These are phyloP conservation scores for Trichoderma aggressivum DNA, from an alignment of 2,329 filamentous ascomycete genomes.

Conservation along the genomic window DNA sequence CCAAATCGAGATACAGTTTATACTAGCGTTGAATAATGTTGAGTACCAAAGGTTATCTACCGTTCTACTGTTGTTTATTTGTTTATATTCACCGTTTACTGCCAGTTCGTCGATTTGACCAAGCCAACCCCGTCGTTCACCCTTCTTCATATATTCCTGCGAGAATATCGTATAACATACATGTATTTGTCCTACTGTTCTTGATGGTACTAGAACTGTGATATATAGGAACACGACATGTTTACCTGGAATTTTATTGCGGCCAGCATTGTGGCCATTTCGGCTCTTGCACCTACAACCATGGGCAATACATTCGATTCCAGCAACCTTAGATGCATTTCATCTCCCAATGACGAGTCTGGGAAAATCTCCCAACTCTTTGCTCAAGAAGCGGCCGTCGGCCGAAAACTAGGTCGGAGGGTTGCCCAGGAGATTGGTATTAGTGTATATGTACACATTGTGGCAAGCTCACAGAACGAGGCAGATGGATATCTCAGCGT, in stretches of 20 bases:
- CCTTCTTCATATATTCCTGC: neutral
- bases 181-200: neutral
- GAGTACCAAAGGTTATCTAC: neutral
- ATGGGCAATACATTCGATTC: neutral
- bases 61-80: neutral
- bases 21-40: neutral
- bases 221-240: neutral
- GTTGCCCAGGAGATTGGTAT: neutral
- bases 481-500: neutral
- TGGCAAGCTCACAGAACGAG: neutral
- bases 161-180: neutral
- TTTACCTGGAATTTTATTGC: neutral
- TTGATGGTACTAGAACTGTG: neutral
- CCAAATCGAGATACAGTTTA: neutral
- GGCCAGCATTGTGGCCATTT: neutral
- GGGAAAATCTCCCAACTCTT: neutral
- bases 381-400: neutral
- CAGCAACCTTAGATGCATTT: neutral
- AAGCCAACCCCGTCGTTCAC: neutral
- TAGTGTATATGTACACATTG: conserved; percentile 12
- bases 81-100: neutral
- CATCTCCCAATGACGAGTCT: neutral
- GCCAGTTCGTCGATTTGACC: neutral
- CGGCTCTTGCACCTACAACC: neutral
- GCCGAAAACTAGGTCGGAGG: neutral